Percentiles rank a stretch among this genome's conserved stretches.
These are phyloP conservation scores for Daldinia decipiens DNA, from an alignment of 495 filamentous ascomycete genomes.

Conservation along the genomic window DNA sequence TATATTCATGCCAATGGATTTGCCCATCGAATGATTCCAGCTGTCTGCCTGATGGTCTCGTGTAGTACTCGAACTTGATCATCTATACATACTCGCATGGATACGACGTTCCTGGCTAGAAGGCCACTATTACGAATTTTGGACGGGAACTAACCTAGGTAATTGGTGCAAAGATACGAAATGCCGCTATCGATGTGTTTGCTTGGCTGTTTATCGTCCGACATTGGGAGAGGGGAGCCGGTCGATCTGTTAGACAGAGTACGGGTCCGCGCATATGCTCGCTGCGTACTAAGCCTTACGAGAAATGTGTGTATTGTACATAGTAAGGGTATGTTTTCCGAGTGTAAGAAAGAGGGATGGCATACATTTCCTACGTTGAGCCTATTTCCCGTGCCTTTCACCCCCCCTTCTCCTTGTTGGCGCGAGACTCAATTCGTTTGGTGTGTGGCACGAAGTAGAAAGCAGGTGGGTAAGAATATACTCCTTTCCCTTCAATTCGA, in stretches of 20 bases:
- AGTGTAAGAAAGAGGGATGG: conserved; percentile 24
- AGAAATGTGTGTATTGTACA: conserved; percentile 15
- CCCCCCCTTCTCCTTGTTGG: conserved; percentile 7
- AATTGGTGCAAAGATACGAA: background rate
- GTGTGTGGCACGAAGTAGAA: background rate
- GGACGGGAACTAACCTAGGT: conserved; percentile 10
- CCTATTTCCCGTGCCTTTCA: conserved; percentile 7
- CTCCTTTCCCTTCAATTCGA: conserved; percentile 4
- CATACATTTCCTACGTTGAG: conserved; percentile 7
- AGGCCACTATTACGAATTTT: background rate
- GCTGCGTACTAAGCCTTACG: conserved; percentile 45
- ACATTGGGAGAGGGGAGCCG: conserved; percentile 10
- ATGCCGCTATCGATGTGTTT: conserved; percentile 5
- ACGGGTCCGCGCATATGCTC: conserved; percentile 36
- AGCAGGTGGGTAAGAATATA: conserved; percentile 16
- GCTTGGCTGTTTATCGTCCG: conserved; percentile 8
- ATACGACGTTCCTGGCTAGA: conserved; percentile 16
- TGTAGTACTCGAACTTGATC: conserved; percentile 3
- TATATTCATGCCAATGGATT: background rate
- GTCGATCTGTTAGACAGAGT: conserved; percentile 12
- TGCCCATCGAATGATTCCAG: background rate
- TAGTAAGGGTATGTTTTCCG: conserved; percentile 10
- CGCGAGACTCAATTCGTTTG: conserved; percentile 14
- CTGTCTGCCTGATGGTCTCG: conserved; percentile 17
- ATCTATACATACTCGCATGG: background rate